Base-by-base conservation (phyloP, 257 asterid species). In the Solanum megistacrolobum region DNA sequence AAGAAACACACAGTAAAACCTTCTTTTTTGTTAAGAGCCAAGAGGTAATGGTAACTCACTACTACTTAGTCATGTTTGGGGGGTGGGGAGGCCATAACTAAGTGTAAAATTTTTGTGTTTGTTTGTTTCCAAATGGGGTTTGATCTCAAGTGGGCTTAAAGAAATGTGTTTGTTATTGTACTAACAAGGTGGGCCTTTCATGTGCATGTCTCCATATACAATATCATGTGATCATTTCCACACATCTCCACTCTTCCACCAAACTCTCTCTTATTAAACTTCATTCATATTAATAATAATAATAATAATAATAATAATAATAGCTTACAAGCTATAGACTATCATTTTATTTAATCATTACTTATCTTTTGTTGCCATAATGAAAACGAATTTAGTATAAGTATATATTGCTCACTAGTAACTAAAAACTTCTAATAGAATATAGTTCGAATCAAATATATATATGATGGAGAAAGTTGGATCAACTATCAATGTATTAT, bases 201-300 rank as follows among this genome's bases (percentile, higher is more conserved):
- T 89, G 93, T 89, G 83, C 78, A 83, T 89, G 91, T 87, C 88
- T 91, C 89, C 62, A 72, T 82, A 72, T 60, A 87, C 93, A 91
- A 79, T 48, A 82, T 86, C 92, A 91, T 90, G 93, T 91, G 93
- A 89, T 87, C 87, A 88, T 89, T 79, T 84, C 86, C 89, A 83
- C 48, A 79, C 92, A 89, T 46, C 73, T 85, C 89, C 89, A 88
- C 89, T 81, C 85, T 81, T 46, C 12, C 85, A 81, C 85, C 85
- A 29, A 81, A 46, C 68, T 48, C 27, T 2, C 71, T 79, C 39
- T 18, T 46, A 81, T 29, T 43, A 46, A 81, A 9, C 39, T 46
- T 88, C 90, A 31, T 31, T 41, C 46, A 41, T 41, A 41, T 41
- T 41, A 41, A 41, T 36, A 36, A 7, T 36, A 36, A 36, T 7